Conservation (phyloP, 768 basidiomycete genomes). For the Pisolithus microcarpus region DNA sequence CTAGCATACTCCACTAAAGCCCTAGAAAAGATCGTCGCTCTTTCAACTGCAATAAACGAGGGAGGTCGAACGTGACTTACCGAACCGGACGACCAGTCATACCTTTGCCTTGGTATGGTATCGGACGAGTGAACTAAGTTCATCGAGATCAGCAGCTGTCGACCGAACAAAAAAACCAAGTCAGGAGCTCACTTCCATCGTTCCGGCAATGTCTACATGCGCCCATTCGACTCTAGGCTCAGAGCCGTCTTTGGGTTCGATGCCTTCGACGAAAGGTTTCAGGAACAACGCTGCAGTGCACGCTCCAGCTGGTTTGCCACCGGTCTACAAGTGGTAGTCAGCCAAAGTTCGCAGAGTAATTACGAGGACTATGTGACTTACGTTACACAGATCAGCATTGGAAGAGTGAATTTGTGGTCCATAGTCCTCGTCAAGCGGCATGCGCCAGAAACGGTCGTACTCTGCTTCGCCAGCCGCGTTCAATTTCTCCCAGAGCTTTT, state of each 20-base stretch:
- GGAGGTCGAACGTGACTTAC: slow-evolving; percentile 33
- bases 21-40: slow-evolving; percentile 8
- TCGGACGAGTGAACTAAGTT: slow-evolving; percentile 41
- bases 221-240: slow-evolving; percentile 68
- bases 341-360: not conserved
- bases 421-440: slow-evolving; percentile 82
- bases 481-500: slow-evolving; percentile 66
- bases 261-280: slow-evolving; percentile 72
- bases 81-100: slow-evolving; percentile 78
- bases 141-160: not conserved
- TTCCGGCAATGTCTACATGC: slow-evolving; percentile 77
- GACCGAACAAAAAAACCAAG: not conserved
- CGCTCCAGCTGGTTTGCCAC: slow-evolving; percentile 64
- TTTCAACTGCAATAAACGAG: not conserved
- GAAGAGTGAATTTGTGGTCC: slow-evolving; percentile 68
- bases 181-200: slow-evolving; percentile 53
- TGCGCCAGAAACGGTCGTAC: slow-evolving; percentile 82
- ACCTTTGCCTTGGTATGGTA: slow-evolving; percentile 61
- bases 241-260: slow-evolving; percentile 53
- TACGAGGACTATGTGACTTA: not conserved
- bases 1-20: slow-evolving; percentile 29
- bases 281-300: slow-evolving; percentile 86
- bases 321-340: slow-evolving; percentile 37
- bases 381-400: slow-evolving; percentile 77
- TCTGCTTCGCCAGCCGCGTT: slow-evolving; percentile 63